These are phyloP conservation scores for Bacidia rubella DNA, from an alignment of 495 filamentous ascomycete species.

Conservation along the genomic window DNA sequence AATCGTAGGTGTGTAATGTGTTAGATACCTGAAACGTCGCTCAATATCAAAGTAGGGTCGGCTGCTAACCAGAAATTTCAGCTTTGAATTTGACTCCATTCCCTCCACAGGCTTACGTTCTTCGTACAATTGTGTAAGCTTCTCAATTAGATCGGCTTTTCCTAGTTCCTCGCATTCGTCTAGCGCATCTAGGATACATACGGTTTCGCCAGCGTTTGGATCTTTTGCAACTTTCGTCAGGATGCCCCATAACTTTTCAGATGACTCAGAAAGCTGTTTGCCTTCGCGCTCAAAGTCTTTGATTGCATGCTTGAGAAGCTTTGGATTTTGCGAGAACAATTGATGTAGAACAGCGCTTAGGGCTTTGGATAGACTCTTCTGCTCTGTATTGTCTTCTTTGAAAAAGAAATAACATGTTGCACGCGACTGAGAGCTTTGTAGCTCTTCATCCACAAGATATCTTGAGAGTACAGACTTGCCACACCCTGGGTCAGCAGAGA, in stretches of 20 bases:
- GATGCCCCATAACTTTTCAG: slow-evolving; percentile 30
- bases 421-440: slow-evolving; percentile 20
- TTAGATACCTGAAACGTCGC: slow-evolving; percentile 18
- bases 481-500: slow-evolving; percentile 34
- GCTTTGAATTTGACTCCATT: no score
- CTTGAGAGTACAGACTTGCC: slow-evolving; percentile 33
- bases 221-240: slow-evolving; percentile 23
- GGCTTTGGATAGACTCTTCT: slow-evolving; percentile 24
- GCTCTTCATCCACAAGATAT: slow-evolving; percentile 24
- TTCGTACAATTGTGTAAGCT: no score
- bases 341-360: slow-evolving; percentile 32
- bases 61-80: slow-evolving; percentile 34
- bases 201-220: slow-evolving; percentile 28
- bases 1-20: no score
- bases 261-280: slow-evolving; percentile 23
- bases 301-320: slow-evolving; percentile 21
- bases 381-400: slow-evolving; percentile 26
- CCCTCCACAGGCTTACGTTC: no score
- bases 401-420: slow-evolving; percentile 35
- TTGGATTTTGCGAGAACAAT: slow-evolving; percentile 23
- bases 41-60: slow-evolving; percentile 29
- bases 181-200: slow-evolving; percentile 33
- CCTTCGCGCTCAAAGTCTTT: slow-evolving; percentile 21
- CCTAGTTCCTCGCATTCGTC: slow-evolving; percentile 33
- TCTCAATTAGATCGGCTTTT: no score